Evolutionary conservation across 2,329 filamentous ascomycete genomes (phyloP), one percentile per base, ranked within the genome.

Genomic region (Elsinoe necatrix): DNA sequence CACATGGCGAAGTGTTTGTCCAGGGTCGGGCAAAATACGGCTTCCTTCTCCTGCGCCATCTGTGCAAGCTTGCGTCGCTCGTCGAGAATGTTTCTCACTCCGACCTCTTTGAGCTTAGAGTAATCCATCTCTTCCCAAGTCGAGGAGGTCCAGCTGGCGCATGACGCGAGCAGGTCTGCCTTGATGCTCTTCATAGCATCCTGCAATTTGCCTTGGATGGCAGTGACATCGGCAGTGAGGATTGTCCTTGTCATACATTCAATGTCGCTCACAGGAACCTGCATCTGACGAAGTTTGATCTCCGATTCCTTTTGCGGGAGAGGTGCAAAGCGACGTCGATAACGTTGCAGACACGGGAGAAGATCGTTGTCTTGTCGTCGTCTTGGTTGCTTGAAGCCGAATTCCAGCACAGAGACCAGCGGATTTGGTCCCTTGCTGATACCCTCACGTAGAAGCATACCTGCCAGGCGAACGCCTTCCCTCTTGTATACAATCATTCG

Each of bases 1-100:
- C 91, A 88, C 87, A 95, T 95, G 60, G 90, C 87, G 68, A 93
- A 96, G 69, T 98, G 93, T 71, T 95, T 92, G 60, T 93, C 69
- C 71, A 97, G 95, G 52, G 86, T 72, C 0, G 84, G 81, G 66
- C 93, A 98, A 35, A 77, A 72, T 20, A 87, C 71, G 4, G 54
- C 54, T 23, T 81, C 77, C 37, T 84, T 82, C 21, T 78, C 75
- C 58, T 85, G 78, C n/a, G 85, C 83, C 57, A 77, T 77, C 41
- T 74, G 72, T 7, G 83, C 83, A 60, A 85, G 79, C 59, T 83
- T 79, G 37, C 76, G 75, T 48, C 93, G 79, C 69, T 86, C 83
- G 59, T 87, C 83, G 5, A 95, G 77, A 31, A 93, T 78, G 63
- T 95, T 89, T 60, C 91, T 84, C 57, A 95, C 76, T 51, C 83